Base-by-base conservation (phyloP, 2,329 filamentous ascomycete species). In the Fusarium abutilonis region DNA sequence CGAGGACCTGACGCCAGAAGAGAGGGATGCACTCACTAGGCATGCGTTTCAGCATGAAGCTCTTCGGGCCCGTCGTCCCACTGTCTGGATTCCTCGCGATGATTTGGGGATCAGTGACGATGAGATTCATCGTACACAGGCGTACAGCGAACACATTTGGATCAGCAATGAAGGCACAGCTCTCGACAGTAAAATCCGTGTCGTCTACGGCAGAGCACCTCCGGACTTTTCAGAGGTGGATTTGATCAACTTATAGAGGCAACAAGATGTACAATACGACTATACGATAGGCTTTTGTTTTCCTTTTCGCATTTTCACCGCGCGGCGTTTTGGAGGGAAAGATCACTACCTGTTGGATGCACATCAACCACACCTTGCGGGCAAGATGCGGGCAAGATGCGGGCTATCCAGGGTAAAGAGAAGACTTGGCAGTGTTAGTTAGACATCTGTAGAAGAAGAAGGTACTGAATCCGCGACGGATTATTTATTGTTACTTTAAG, bases 131-230 rank as follows among this genome's bases (percentile, higher is more conserved):
- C 83, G 91, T 32, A 97, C 93, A 7, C 84, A 88, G 64, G 82
- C 83, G 43, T 90, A 93, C 73, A 94, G 89, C 72, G 86, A 91
- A 56, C 82, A 87, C 60, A 90, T 98, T 48, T 97, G 93, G 91
- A 93, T 98, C 73, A 96, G 91, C 69, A 97, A 97, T 75, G 90
- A 96, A 74, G 93, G 93, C 56, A 93, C 94, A 17, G 91, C 92
- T 9, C 80, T 98, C 67, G 92, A 97, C 78, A 90, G 87, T 52
- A 93, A 92, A 75, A 86, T 87, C 28, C 86, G 90, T 15, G 92
- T 96, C 6, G 86, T 96, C 34, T 97, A 95, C 75, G 89, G 90
- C 63, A 87, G 86, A 62, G 91, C 92, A 59, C 93, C 93, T 14
- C 93, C 93, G 0, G 93, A 97, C 76, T 96, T 96, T 73, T 93